Evolutionary conservation across 2,329 filamentous ascomycete genomes (phyloP).

Genomic region (Ceratocystis lukuohia): DNA sequence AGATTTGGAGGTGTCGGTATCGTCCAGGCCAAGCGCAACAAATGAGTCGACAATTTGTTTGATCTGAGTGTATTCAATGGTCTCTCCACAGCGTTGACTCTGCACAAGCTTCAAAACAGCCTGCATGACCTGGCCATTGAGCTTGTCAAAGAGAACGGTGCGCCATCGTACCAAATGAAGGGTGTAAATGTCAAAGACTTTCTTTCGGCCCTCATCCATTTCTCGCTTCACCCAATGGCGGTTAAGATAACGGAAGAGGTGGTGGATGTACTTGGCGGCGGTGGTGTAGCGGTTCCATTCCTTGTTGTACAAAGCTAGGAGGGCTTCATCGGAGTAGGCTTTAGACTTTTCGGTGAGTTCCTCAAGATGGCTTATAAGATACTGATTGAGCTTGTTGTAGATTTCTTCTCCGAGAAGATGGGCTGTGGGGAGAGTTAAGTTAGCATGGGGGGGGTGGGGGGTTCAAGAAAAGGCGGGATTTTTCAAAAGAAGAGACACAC

Average conservation of each 20-base stretch:
- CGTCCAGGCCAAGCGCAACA: slow-evolving; percentile 85
- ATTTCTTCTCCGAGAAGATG: slow-evolving; percentile 92
- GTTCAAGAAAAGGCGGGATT: background rate
- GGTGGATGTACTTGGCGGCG: slow-evolving; percentile 93
- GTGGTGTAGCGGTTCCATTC: slow-evolving; percentile 95
- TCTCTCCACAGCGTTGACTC: slow-evolving; percentile 94
- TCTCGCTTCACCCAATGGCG: slow-evolving; percentile 98
- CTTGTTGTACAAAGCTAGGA: slow-evolving; percentile 84
- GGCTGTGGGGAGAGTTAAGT: slow-evolving; percentile 36
- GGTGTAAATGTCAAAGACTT: slow-evolving; percentile 96
- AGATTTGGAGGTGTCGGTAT: slow-evolving; percentile 82
- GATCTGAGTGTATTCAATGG: slow-evolving; percentile 92
- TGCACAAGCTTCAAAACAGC: slow-evolving; percentile 90
- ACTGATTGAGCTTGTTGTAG: slow-evolving; percentile 80
- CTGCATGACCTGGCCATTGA: slow-evolving; percentile 82
- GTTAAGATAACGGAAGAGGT: slow-evolving; percentile 91
- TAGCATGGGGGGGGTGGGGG: background rate
- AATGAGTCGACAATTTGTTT: slow-evolving; percentile 96
- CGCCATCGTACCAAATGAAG: slow-evolving; percentile 94
- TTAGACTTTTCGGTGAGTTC: slow-evolving; percentile 58
- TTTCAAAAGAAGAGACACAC: slow-evolving; percentile 30
- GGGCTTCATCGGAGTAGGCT: slow-evolving; percentile 73
- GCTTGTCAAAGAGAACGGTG: slow-evolving; percentile 71
- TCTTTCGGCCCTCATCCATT: slow-evolving; percentile 97
- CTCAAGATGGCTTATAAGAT: slow-evolving; percentile 66